Evolutionary conservation across 164 flowering plant genomes (phyloP), one percentile per base, ranked within the genome.

Genomic region (Tetrastigma voinierianum): DNA sequence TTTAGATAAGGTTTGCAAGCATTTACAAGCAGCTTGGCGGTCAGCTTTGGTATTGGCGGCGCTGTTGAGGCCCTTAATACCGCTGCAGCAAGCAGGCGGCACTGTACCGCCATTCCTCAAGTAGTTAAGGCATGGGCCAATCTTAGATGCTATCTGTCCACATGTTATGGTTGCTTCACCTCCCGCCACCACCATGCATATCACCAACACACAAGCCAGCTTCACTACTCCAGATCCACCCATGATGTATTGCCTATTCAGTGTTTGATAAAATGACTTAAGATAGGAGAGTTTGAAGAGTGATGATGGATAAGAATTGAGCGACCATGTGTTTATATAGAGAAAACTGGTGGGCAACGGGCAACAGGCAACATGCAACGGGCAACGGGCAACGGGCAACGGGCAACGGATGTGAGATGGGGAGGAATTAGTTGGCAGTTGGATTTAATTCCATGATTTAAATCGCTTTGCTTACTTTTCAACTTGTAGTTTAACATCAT

Each of bases 1-100:
- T 0, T 3, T 10, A 1, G 67, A 58, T 18, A 51, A 19, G 2
- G 0, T 0, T 55, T 74, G 62, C 61, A 74, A 10, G 68, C 78
- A 74, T 1, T 43, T 45, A 51, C 78, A 74, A 15, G 51, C 78
- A 0, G n/a, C 14, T 10, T 52, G 71, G 46, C 78, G 74, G 44
- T 74, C 78, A 20, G 61, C 18, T 3, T 71, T 57, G 49, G 64
- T 70, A 24, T 11, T 4, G 10, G 78, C 78, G 11, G 8, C 1
- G 60, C 1, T 3, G 51, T 49, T 45, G 10, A 74, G 65, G 10
- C 14, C 0, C 51, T 25, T 57, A 15, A 74, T 44, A 0, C 78
- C 78, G n/a, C 9, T 49, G 71, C 78, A 70, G 68, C 78, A 74
- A 0, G 0, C 15, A 14, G 65, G 1, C 9, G 64, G 57, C 4